A percentile compares a stretch with the other conserved stretches of the same genome.
Conservation (phyloP, 2,329 filamentous ascomycete genomes). For the Penicillium polonicum region DNA sequence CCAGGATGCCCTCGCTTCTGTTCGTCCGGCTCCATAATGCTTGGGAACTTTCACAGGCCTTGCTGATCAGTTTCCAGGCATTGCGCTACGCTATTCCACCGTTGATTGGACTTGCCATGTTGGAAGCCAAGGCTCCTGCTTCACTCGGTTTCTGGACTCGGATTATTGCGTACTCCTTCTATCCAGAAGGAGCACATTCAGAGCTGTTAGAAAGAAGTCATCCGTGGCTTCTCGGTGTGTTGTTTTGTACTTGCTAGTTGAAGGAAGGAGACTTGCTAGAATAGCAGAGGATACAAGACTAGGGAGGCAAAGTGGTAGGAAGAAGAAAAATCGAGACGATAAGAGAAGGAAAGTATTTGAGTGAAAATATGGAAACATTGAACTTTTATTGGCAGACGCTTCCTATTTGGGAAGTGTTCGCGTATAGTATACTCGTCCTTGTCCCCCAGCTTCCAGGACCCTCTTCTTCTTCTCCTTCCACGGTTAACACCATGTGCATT, state of each 20-base stretch:
- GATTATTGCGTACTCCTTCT: neutral
- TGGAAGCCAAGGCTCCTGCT: neutral
- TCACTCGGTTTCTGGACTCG: neutral
- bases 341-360: slow-evolving; percentile 1
- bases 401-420: neutral
- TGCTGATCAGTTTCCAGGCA: neutral
- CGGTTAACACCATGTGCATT: neutral
- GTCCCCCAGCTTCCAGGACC: too few relatives aligned
- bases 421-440: neutral
- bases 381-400: neutral
- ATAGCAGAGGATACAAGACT: neutral
- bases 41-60: neutral
- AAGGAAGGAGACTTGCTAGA: neutral
- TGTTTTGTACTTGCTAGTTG: neutral
- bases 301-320: neutral
- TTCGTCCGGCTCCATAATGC: neutral
- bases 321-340: neutral
- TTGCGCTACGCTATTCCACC: neutral
- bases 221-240: neutral
- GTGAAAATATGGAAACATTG: neutral
- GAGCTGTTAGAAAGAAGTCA: neutral
- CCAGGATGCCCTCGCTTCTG: neutral
- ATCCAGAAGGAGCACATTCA: neutral
- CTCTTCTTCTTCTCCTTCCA: neutral
- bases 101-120: neutral